phyloP scores from a whole-genome alignment of 2,329 filamentous ascomycete genomes.

The Amesomyces nigricolor region DNA sequence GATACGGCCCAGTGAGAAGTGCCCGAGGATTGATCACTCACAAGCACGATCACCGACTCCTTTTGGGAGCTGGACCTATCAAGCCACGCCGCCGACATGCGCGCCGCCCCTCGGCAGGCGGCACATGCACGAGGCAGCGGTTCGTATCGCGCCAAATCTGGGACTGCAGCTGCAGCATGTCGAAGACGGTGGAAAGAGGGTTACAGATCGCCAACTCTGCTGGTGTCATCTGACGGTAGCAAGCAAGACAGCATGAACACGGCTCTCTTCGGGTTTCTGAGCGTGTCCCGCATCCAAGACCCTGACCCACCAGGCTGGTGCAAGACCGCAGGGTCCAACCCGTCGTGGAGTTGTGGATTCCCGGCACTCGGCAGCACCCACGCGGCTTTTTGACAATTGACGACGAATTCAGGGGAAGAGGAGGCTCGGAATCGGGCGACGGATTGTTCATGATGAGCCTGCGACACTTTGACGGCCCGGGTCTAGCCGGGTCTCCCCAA shows the following conservation, averaged over 20 bases:
- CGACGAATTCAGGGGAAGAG: no score
- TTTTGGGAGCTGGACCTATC: background rate
- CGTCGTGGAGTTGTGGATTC: no score
- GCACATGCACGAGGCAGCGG: background rate
- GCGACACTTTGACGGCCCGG: no score
- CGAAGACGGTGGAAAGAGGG: background rate
- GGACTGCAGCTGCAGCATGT: background rate
- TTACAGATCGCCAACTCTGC: background rate
- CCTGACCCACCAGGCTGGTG: background rate
- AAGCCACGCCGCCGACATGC: background rate
- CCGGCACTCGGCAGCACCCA: no score
- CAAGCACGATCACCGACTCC: background rate
- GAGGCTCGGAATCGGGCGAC: no score
- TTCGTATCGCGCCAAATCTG: background rate
- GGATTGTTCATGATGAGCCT: no score
- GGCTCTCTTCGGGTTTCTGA: background rate
- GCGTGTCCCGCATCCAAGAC: background rate
- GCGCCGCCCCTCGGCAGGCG: no score
- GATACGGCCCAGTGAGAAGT: background rate
- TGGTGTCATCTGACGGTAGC: conserved; percentile 6
- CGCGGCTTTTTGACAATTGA: no score
- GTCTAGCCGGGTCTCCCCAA: no score
- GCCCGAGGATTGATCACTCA: background rate
- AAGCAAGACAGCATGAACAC: background rate
- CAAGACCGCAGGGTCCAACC: no score